Evolutionary conservation across 768 basidiomycete genomes (phyloP), one percentile per base, ranked within the genome.

Genomic region (Lentinus brumalis): DNA sequence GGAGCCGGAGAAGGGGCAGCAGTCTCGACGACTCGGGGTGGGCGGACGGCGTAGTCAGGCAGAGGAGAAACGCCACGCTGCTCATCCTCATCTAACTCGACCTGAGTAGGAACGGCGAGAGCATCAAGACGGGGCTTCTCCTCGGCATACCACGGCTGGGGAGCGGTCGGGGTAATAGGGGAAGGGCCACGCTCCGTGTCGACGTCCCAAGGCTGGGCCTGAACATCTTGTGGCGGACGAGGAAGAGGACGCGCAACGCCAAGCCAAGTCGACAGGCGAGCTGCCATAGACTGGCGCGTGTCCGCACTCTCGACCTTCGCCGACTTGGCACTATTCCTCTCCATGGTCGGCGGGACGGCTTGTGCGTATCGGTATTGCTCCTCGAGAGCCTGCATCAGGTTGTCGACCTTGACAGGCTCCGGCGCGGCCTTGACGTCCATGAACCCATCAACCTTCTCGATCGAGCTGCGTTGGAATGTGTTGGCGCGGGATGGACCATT

Each of bases 281-380:
- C 62, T 2, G 57, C 62, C 62, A 63, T 63, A 18, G 62, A 63
- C 41, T 63, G 57, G 31, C 59, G 62, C 44, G 53, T 53, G 38
- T 41, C 54, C 11, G 45, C 50, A 15, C 46, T 56, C 54, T 47
- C 47, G 4, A 63, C 29, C 14, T 45, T 59, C 16, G 62, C 50
- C 5, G 62, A 53, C 21, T 47, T 50, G 10, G 62, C 55, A 35
- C 57, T 63, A 54, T 59, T 50, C 30, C 61, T 47, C 31, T 39
- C 53, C 32, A 59, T 32, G 2, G 62, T 59, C 30, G 30, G 53
- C 9, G 61, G 62, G 53, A 63, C 50, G 15, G 59, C 54, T 29
- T 63, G 57, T 18, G 26, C 53, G 16, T 31, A 31, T 35, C 57
- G 54, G 44, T 56, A 63, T 18, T 57, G 62, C 31, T 54, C 53